Percentiles rank a stretch among this genome's conserved stretches.
Evolutionary conservation across 495 filamentous ascomycete genomes (phyloP).

Genomic region (Clohesyomyces aquaticus): DNA sequence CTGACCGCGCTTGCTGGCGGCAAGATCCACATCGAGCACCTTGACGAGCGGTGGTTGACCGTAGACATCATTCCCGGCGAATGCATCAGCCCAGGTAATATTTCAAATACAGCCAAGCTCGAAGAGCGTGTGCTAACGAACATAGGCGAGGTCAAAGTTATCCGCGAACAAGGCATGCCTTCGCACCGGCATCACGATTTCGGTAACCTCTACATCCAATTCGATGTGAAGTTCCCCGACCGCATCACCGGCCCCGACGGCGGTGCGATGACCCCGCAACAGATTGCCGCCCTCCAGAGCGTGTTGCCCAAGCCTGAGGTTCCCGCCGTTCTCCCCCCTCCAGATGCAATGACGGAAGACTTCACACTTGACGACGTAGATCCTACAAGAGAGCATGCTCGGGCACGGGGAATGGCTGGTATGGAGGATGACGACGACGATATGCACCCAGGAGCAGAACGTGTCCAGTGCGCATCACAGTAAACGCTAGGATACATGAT

Average conservation of each 20-base stretch:
- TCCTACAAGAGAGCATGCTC: slow-evolving; percentile 65
- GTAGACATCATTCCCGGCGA: slow-evolving; percentile 90
- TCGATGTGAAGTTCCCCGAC: slow-evolving; percentile 92
- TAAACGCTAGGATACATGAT: slow-evolving; percentile 56
- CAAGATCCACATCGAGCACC: slow-evolving; percentile 86
- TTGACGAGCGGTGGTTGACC: slow-evolving; percentile 94
- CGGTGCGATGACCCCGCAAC: slow-evolving; percentile 59
- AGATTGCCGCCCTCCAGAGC: slow-evolving; percentile 67
- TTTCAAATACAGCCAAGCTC: slow-evolving; percentile 16
- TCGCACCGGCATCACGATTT: slow-evolving; percentile 93
- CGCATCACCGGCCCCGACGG: slow-evolving; percentile 50
- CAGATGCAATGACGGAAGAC: slow-evolving; percentile 89
- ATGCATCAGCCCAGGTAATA: slow-evolving; percentile 84
- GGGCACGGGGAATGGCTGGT: slow-evolving; percentile 68
- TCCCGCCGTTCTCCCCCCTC: slow-evolving; percentile 61
- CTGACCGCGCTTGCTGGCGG: slow-evolving; percentile 94
- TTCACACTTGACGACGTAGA: slow-evolving; percentile 82
- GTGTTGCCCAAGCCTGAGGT: slow-evolving; percentile 75
- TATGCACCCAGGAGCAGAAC: slow-evolving; percentile 82
- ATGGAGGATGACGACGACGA: slow-evolving; percentile 88
- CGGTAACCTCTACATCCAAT: slow-evolving; percentile 97
- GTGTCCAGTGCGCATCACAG: slow-evolving; percentile 97
- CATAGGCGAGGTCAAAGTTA: slow-evolving; percentile 85
- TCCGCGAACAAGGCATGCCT: slow-evolving; percentile 97
- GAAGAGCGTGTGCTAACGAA: slow-evolving; percentile 33